Evolutionary conservation across 169 alveolate genomes (phyloP), one percentile per base, ranked within the genome.

Genomic region (Perkinsus marinus): DNA sequence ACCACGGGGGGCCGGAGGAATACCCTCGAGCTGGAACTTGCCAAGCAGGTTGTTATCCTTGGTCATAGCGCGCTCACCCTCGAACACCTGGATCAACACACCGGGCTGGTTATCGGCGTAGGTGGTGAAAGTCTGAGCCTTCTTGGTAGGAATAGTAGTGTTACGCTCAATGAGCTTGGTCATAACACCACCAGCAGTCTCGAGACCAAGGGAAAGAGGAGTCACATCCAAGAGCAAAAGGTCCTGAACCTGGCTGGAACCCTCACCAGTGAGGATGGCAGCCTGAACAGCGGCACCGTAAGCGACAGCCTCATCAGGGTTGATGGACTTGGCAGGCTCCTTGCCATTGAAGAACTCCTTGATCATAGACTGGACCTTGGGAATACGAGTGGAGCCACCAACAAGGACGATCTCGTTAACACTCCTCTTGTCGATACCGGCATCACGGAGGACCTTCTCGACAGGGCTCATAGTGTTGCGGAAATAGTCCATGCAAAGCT

Each of bases 1-100:
- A 43, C 99, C 99, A 89, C 99, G 97, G n/a, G 99, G 99, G 26
- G 99, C 99, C 0, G 99, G 99, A 37, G 99, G 99, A 92, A 98
- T 98, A 39, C 99, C 99, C 91, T 98, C 99, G 91, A 98, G 94
- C 94, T 97, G 98, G 98, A 98, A 98, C 96, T 97, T 97, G 91
- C 99, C 99, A 92, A 98, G 96, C 68, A 97, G 94, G 93, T 98
- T 98, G 96, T 98, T 98, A 95, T 98, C 99, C 96, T 97, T 98
- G 89, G 99, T 97, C 98, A 97, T 94, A 89, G 98, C 97, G 90
- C 99, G 98, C 94, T 98, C 99, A 34, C 99, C 99, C 95, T 98
- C 99, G 95, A 93, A 97, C 89, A 98, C 99, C 95, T 97, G 98
- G 93, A 98, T 98, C 94, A 97, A 93, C 92, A 98, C 99, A 91